Percentiles rank a stretch among this genome's conserved stretches.
phyloP scores from a whole-genome alignment of 2,329 filamentous ascomycete genomes.

The Monilinia fructigena region DNA sequence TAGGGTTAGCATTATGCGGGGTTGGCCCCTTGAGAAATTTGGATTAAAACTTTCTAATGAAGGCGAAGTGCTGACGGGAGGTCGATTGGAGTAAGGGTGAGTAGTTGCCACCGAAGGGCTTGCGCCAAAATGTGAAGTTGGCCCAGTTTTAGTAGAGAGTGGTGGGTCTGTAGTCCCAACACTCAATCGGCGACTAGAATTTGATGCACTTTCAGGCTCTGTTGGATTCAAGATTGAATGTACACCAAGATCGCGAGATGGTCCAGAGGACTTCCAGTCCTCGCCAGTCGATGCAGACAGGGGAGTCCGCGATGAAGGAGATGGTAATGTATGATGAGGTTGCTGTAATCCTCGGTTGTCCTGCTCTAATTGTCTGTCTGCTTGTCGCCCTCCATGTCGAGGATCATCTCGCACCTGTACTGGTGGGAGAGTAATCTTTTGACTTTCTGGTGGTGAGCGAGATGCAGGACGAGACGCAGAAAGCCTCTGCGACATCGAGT shows the following conservation, averaged over 20 bases:
- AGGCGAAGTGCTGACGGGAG: slow-evolving; percentile 30
- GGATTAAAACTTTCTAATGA: slow-evolving; percentile 31
- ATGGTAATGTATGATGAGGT: slow-evolving; percentile 29
- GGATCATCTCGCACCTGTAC: slow-evolving; percentile 40
- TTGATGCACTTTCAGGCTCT: slow-evolving; percentile 33
- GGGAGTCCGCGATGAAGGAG: slow-evolving; percentile 29
- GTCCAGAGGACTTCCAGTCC: slow-evolving; percentile 33
- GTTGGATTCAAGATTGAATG: slow-evolving; percentile 42
- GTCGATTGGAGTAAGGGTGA: slow-evolving; percentile 32
- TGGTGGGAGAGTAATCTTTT: slow-evolving; percentile 39
- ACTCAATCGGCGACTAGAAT: slow-evolving; percentile 31
- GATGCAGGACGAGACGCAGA: slow-evolving; percentile 56
- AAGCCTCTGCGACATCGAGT: slow-evolving; percentile 64
- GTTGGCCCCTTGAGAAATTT: slow-evolving; percentile 32
- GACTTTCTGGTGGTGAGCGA: slow-evolving; percentile 43
- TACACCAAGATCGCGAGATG: slow-evolving; percentile 40
- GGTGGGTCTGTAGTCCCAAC: slow-evolving; percentile 33
- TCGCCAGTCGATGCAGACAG: slow-evolving; percentile 29
- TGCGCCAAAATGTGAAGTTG: slow-evolving; percentile 31
- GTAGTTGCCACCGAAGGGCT: slow-evolving; percentile 31
- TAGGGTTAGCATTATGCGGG: slow-evolving; percentile 37
- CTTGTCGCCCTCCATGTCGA: slow-evolving; percentile 32
- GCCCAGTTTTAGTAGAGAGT: slow-evolving; percentile 27
- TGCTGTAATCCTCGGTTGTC: slow-evolving; percentile 29
- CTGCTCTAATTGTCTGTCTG: slow-evolving; percentile 33